Percentiles rank a stretch among this genome's conserved stretches.
Conservation (phyloP, 345 rosid genomes). For the Cardamine resedifolia region DNA sequence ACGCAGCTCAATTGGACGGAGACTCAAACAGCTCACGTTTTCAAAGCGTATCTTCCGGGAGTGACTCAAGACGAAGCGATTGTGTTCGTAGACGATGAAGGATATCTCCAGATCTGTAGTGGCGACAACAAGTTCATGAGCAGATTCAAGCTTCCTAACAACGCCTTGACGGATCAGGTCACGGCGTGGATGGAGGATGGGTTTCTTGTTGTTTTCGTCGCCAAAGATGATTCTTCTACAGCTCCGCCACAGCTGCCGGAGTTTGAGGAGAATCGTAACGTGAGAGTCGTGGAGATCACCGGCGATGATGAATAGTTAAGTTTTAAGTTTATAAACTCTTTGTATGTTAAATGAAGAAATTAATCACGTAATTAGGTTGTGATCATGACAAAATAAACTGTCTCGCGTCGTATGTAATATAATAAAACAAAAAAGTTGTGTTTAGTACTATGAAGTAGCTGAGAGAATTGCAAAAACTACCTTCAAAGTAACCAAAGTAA, state of each 20-base stretch:
- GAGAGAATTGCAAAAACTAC: too few relatives aligned
- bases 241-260: neutral
- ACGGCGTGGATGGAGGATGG: slow-evolving; percentile 40
- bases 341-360: neutral
- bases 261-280: slow-evolving; percentile 29
- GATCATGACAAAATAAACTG: too few relatives aligned
- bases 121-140: slow-evolving; percentile 40
- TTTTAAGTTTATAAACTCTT: neutral
- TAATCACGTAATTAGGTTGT: neutral
- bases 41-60: slow-evolving; percentile 41
- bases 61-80: slow-evolving; percentile 31
- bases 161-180: slow-evolving; percentile 36
- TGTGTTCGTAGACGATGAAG: slow-evolving; percentile 39
- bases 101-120: slow-evolving; percentile 37
- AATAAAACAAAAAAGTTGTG: too few relatives aligned
- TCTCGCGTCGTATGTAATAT: too few relatives aligned
- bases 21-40: slow-evolving; percentile 35
- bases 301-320: slow-evolving; percentile 24
- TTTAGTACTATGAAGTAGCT: too few relatives aligned
- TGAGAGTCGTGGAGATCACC: slow-evolving; percentile 38
- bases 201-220: slow-evolving; percentile 34
- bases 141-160: slow-evolving; percentile 36
- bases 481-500: too few relatives aligned
- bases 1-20: slow-evolving; percentile 39
- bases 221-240: slow-evolving; percentile 20